Evolutionary conservation across 768 basidiomycete genomes (phyloP).

Genomic region (Punctularia strigosozonata): DNA sequence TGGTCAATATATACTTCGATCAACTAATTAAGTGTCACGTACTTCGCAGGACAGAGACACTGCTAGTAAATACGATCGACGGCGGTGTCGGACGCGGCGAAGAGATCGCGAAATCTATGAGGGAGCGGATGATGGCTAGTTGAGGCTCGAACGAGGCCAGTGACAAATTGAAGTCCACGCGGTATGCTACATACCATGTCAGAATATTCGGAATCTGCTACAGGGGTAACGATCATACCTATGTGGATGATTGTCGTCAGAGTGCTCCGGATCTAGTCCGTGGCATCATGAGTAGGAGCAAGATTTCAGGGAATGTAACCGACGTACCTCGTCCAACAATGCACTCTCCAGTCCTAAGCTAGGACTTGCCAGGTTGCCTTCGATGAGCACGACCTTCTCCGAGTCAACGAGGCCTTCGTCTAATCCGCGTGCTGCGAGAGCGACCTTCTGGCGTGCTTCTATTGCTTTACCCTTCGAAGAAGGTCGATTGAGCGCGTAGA

Average conservation of each 20-base stretch:
- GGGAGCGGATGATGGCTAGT: slow-evolving; percentile 17
- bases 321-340: slow-evolving; percentile 17
- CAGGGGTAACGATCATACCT: slow-evolving; percentile 11
- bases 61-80: slow-evolving; percentile 13
- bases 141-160: slow-evolving; percentile 19
- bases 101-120: slow-evolving; percentile 25
- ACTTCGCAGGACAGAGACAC: slow-evolving; percentile 17
- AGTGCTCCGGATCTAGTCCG: slow-evolving; percentile 17
- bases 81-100: slow-evolving; percentile 9
- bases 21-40: neutral
- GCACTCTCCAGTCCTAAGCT: slow-evolving; percentile 17
- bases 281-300: neutral
- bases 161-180: slow-evolving; percentile 20
- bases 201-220: neutral
- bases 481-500: slow-evolving; percentile 21
- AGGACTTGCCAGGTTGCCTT: slow-evolving; percentile 13
- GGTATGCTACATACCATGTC: slow-evolving; percentile 8
- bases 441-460: slow-evolving; percentile 14
- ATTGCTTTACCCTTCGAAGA: neutral
- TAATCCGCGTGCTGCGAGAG: slow-evolving; percentile 20
- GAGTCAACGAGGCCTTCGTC: slow-evolving; percentile 15
- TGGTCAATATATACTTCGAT: too few relatives aligned
- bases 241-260: slow-evolving; percentile 28
- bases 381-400: slow-evolving; percentile 21
- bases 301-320: slow-evolving; percentile 3